Percentiles rank a stretch among this genome's conserved stretches.
phyloP scores from a whole-genome alignment of 257 asterid species.

The Solanum virginianum region DNA sequence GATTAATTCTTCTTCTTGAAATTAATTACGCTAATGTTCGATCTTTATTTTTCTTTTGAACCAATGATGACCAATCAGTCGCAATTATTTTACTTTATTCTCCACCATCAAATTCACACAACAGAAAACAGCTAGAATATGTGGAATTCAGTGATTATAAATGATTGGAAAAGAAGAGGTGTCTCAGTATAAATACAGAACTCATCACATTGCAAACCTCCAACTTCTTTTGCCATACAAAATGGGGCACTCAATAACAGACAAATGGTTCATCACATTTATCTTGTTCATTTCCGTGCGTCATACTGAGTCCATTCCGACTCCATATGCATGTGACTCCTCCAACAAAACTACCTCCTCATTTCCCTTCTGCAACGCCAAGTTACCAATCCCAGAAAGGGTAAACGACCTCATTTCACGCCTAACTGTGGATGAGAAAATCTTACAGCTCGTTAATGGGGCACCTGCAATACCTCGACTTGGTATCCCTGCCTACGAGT shows the following conservation, averaged over 20 bases:
- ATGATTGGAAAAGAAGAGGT: neutral
- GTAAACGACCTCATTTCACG: constrained; percentile 43
- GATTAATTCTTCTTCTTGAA: no score
- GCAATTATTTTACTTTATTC: neutral
- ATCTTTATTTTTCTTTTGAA: neutral
- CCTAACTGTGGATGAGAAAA: constrained; percentile 53
- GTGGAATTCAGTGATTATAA: no score
- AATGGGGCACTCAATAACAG: neutral
- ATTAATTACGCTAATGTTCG: neutral
- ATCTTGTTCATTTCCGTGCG: neutral
- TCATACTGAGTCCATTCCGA: constrained; percentile 1
- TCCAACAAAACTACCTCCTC: constrained; percentile 22
- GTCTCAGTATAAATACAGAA: no score
- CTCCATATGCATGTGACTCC: constrained; percentile 52
- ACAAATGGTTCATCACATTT: neutral
- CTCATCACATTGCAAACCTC: neutral
- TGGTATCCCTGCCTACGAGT: constrained; percentile 48
- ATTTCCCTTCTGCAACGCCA: constrained; percentile 39
- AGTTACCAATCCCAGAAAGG: constrained; percentile 17
- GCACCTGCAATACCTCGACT: constrained; percentile 58
- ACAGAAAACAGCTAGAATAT: no score
- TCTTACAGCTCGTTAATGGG: constrained; percentile 39
- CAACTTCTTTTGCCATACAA: neutral
- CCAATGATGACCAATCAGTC: neutral
- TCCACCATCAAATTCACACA: no score